Evolutionary conservation across 306 rosid genomes (phyloP), one percentile per base, ranked within the genome.

Genomic region (Prunus campanulata): DNA sequence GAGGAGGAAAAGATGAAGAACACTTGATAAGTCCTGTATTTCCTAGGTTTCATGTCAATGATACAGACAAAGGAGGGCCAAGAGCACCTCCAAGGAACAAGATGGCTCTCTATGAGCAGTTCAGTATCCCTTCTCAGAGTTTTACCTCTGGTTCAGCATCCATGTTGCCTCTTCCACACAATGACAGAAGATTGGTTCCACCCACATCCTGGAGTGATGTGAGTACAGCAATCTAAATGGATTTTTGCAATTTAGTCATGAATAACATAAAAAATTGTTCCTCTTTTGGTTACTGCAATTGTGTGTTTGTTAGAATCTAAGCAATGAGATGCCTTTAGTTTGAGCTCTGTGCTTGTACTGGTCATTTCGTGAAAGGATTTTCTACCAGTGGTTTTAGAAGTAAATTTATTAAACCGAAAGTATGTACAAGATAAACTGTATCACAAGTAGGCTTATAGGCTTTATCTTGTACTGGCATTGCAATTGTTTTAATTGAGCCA

Each of bases 71-170:
- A 83, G 88, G 93, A 81, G 93, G 93, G 13, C 90, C 88, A 42
- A 90, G 86, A 82, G 88, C 92, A 71, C 96, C 96, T 54, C 91
- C 93, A 78, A 90, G 96, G 85, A 90, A 88, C 82, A 92, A 92
- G 68, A 92, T 90, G 97, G 96, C 93, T 84, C 90, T 90, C 49
- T 86, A 86, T 80, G 92, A 88, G 79, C 88, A 85, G 79, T 81
- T 85, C 75, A 84, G 79, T 76, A 74, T 78, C 24, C 88, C 96
- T 81, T 83, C 90, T 76, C 93, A 83, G 74, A 80, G 59, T 72
- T 72, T 64, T 83, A 64, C 79, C 46, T 49, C 89, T 57, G 84
- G 86, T 81, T 83, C 88, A 79, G 66, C 88, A 70, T 80, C 96
- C 19, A 79, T 74, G 69, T 80, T 85, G 84, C 81, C 89, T 48